These are phyloP conservation scores for Saccharomyces pastorianus DNA, from an alignment of 1,139 yeast species.

Conservation along the genomic window DNA sequence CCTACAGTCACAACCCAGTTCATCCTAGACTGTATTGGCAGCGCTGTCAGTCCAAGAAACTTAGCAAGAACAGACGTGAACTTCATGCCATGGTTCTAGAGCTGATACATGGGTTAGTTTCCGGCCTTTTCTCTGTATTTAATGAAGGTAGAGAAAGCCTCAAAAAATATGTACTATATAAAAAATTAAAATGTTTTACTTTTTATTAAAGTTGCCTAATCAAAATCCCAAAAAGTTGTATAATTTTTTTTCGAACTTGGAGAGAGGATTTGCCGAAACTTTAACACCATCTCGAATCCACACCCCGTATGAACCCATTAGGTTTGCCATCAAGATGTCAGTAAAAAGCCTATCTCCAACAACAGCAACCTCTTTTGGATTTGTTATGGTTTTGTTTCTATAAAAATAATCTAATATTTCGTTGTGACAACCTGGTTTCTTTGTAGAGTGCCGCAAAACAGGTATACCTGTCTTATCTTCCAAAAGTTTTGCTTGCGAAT, in stretches of 20 bases:
- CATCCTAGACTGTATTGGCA: conserved; percentile 82
- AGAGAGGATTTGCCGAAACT: conserved; percentile 17
- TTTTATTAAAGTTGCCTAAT: neutral
- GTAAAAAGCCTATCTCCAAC: conserved; percentile 89
- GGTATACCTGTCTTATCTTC: conserved; percentile 66
- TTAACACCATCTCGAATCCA: conserved; percentile 77
- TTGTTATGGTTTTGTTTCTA: conserved; percentile 38
- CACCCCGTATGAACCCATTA: conserved; percentile 80
- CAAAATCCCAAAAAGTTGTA: conserved; percentile 4
- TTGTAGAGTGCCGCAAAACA: conserved; percentile 67
- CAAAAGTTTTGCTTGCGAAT: conserved; percentile 54
- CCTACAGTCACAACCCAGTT: conserved; percentile 85
- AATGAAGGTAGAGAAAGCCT: neutral
- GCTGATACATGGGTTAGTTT: neutral
- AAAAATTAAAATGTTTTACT: neutral
- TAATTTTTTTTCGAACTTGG: conserved; percentile 21
- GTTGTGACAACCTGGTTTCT: conserved; percentile 81
- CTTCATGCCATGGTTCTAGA: conserved; percentile 84
- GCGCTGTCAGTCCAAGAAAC: conserved; percentile 93
- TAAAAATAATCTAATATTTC: conserved; percentile 59
- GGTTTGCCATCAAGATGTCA: conserved; percentile 86
- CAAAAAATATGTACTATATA: neutral
- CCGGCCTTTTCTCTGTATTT: neutral
- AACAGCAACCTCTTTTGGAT: conserved; percentile 64
- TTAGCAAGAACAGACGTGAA: conserved; percentile 86